phyloP scores from a whole-genome alignment of 2,329 filamentous ascomycete genomes.

The Pezicula radicicola region DNA sequence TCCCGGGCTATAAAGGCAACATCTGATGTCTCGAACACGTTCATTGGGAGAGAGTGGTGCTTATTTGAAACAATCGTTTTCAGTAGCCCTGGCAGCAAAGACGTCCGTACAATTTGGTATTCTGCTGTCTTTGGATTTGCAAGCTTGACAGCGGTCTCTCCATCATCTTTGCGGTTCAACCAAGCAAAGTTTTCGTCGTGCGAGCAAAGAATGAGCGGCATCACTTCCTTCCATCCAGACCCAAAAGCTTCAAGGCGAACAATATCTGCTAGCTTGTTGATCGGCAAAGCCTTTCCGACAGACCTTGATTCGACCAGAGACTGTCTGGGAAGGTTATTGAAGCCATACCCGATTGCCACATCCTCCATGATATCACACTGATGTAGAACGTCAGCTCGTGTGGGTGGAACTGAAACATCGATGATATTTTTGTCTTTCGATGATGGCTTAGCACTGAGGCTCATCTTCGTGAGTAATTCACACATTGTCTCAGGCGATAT shows the following conservation, averaged over 20 bases:
- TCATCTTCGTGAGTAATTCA: conserved; percentile 83
- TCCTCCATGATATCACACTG: conserved; percentile 99
- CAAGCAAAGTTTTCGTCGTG: conserved; percentile 98
- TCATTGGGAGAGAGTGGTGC: conserved; percentile 81
- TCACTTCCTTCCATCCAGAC: conserved; percentile 93
- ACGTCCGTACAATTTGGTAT: conserved; percentile 90
- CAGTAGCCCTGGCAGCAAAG: conserved; percentile 78
- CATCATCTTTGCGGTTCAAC: conserved; percentile 88
- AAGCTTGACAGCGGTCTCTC: conserved; percentile 76
- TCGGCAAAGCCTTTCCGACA: conserved; percentile 78
- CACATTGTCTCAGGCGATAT: conserved; percentile 74
- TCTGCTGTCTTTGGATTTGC: conserved; percentile 92
- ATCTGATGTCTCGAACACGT: conserved; percentile 88
- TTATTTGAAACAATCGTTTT: conserved; percentile 96
- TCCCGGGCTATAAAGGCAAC: conserved; percentile 85
- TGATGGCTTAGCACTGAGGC: conserved; percentile 76
- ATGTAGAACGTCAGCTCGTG: conserved; percentile 90
- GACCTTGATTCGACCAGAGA: conserved; percentile 85
- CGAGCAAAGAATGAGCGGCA: conserved; percentile 94
- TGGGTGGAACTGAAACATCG: conserved; percentile 81
- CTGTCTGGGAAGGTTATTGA: conserved; percentile 88
- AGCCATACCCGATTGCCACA: conserved; percentile 92
- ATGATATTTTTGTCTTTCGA: conserved; percentile 65
- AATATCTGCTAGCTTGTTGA: conserved; percentile 95
- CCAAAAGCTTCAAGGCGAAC: conserved; percentile 85